phyloP scores from a whole-genome alignment of 441 rosid species.

The Populus hybrid region DNA sequence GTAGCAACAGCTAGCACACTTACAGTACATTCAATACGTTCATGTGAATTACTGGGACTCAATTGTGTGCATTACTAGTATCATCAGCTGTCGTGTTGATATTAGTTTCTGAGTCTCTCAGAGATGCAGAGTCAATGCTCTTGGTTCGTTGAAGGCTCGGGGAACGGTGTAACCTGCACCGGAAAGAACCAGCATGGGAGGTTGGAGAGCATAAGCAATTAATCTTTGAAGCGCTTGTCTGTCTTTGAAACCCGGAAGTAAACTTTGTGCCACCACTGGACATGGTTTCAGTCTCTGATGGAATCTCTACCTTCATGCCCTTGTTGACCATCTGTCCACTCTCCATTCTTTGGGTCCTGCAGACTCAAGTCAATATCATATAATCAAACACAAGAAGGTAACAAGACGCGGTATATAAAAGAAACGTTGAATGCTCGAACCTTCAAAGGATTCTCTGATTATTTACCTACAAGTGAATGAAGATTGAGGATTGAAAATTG shows the following conservation, averaged over 20 bases:
- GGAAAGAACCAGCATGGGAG: conserved; percentile 56
- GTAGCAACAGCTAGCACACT: neutral
- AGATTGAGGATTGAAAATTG: neutral
- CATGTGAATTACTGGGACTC: conserved; percentile 14
- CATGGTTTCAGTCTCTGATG: conserved; percentile 15
- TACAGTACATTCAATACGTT: neutral
- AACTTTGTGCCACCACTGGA: conserved; percentile 1
- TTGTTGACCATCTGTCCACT: conserved; percentile 15
- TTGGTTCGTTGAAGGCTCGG: conserved; percentile 43
- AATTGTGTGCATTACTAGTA: neutral
- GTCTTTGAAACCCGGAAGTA: conserved; percentile 29
- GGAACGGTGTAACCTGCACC: conserved; percentile 57
- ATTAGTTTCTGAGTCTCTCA: conserved; percentile 11
- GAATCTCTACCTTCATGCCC: conserved; percentile 29
- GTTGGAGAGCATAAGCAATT: conserved; percentile 59
- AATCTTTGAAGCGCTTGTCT: conserved; percentile 36
- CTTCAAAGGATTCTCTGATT: neutral
- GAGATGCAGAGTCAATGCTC: conserved; percentile 36
- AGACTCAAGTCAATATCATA: neutral
- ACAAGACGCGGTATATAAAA: neutral
- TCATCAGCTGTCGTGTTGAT: conserved; percentile 14
- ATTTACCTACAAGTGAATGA: neutral
- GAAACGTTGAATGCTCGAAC: too few relatives aligned
- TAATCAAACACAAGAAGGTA: conserved; percentile 3
- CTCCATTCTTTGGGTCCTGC: conserved; percentile 23